Evolutionary conservation across 2,329 filamentous ascomycete species (phyloP), one percentile per base, ranked within the genome.

Genomic region (Ambrosiella xylebori): DNA sequence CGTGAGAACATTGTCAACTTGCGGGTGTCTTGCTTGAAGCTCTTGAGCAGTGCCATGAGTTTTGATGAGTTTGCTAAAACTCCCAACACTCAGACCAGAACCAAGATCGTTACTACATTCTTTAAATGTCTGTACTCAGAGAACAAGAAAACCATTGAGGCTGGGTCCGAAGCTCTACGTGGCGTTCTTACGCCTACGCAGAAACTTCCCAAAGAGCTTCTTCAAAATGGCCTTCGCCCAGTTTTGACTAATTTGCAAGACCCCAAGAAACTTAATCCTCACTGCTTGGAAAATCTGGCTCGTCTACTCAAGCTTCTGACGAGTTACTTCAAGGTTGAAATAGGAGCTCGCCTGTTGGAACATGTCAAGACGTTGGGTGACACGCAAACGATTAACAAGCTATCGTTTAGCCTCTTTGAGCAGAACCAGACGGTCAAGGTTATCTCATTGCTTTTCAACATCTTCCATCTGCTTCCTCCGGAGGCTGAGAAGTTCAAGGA

Each of bases 301-400:
- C 82, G 91, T 44, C 76, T 99, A 1, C 71, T 99, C 61, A 91
- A 93, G 62, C 76, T 99, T 1, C 75, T 99, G 15, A 98, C 91
- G 0, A 97, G 93, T 61, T 98, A 98, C 69, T 99, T 99, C 72
- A 99, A 98, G 71, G 90, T 97, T 0, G 93, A 98, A 68, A 98
- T 99, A 57, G 94, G 93, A 6, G 81, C 88, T 19, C 81, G 93
- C 27, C 73, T 99, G n/a, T 76, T 99, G 8, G 91, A 97, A 63
- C 93, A 98, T 65, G 85, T 96, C 70, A 91, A 91, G 66, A 80
- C 84, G 9, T 89, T 98, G 62, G 90, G 91, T 1, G 89, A 96
- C 60, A 79, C 86, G 2, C 77, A 75, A 56, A 78, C 82, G 12
- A 73, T 97, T 63, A 90, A 97, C 68, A 88, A 90, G 65, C 87